phyloP scores from a whole-genome alignment of 225 moss, liverwort and hornwort genomes.

The Climacium dendroides region DNA sequence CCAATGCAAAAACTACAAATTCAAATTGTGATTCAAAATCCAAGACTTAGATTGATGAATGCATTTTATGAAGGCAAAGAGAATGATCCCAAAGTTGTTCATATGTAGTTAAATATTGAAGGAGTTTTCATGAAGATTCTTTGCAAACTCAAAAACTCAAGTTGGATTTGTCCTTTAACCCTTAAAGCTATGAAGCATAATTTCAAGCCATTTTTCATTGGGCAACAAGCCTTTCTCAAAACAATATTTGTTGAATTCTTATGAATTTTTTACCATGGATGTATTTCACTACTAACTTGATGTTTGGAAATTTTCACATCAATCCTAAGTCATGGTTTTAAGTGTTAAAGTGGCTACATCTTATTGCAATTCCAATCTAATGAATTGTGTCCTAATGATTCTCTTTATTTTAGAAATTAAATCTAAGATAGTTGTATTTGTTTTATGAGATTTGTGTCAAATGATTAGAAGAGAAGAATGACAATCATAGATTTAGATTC shows the following conservation, averaged over 20 bases:
- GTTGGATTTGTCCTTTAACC: fast-evolving
- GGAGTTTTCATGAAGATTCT: neutral
- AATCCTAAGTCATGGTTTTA: no score
- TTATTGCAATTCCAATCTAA: fast-evolving
- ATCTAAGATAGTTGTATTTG: fast-evolving
- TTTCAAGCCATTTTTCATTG: no score
- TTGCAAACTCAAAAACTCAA: fast-evolving
- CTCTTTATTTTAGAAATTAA: neutral
- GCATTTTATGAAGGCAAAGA: neutral
- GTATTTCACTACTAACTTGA: no score
- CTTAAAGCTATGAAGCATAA: no score
- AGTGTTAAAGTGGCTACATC: neutral
- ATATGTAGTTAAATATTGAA: neutral
- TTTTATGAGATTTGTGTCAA: neutral
- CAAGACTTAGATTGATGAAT: neutral
- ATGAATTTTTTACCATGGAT: no score
- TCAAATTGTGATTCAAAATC: neutral
- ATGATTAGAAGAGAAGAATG: neutral
- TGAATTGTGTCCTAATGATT: fast-evolving
- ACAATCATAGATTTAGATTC: fast-evolving
- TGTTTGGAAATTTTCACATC: no score
- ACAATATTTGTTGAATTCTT: no score
- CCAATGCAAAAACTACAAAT: neutral
- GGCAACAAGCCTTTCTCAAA: no score
- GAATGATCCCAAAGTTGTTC: neutral